Percentiles rank a stretch among this genome's conserved stretches.
These are phyloP conservation scores for Candida quercuum DNA, from an alignment of 805 yeast species.

Conservation along the genomic window DNA sequence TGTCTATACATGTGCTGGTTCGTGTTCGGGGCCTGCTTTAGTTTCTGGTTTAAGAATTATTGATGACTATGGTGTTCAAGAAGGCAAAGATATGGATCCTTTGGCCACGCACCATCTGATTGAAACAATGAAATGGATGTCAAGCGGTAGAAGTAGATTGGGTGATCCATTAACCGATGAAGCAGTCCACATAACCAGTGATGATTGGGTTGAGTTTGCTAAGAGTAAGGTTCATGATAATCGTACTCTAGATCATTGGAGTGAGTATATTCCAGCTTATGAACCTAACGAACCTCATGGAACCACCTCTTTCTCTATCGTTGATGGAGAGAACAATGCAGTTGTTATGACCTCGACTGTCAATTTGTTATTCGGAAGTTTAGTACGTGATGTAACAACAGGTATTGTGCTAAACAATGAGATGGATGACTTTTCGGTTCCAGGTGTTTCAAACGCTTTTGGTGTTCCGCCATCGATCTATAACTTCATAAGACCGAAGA, in stretches of 20 bases:
- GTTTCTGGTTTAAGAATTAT: slow-evolving; percentile 68
- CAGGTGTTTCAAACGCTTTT: slow-evolving; percentile 67
- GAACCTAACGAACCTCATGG: slow-evolving; percentile 82
- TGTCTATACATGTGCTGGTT: slow-evolving; percentile 60
- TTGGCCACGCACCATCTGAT: slow-evolving; percentile 59
- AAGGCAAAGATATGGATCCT: slow-evolving; percentile 42
- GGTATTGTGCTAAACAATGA: slow-evolving; percentile 84
- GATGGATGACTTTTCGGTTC: slow-evolving; percentile 91
- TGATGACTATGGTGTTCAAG: slow-evolving; percentile 36
- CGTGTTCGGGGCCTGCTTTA: slow-evolving; percentile 81
- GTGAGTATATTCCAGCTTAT: slow-evolving; percentile 72
- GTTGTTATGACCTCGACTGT: slow-evolving; percentile 87
- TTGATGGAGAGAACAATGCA: slow-evolving; percentile 71
- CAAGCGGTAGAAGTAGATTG: slow-evolving; percentile 75
- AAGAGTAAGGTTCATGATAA: slow-evolving; percentile 45
- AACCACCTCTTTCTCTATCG: slow-evolving; percentile 79
- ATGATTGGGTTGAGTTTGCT: slow-evolving; percentile 53
- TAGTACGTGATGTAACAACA: slow-evolving; percentile 73
- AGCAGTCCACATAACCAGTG: slow-evolving; percentile 36
- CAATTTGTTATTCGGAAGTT: slow-evolving; percentile 76
- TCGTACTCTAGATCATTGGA: slow-evolving; percentile 58
- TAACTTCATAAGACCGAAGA: slow-evolving; percentile 70
- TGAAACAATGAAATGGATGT: slow-evolving; percentile 94
- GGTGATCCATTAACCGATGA: slow-evolving; percentile 57
- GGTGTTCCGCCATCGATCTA: slow-evolving; percentile 74